phyloP scores from a whole-genome alignment of 2,329 filamentous ascomycete species.

The Claviceps spartinae region DNA sequence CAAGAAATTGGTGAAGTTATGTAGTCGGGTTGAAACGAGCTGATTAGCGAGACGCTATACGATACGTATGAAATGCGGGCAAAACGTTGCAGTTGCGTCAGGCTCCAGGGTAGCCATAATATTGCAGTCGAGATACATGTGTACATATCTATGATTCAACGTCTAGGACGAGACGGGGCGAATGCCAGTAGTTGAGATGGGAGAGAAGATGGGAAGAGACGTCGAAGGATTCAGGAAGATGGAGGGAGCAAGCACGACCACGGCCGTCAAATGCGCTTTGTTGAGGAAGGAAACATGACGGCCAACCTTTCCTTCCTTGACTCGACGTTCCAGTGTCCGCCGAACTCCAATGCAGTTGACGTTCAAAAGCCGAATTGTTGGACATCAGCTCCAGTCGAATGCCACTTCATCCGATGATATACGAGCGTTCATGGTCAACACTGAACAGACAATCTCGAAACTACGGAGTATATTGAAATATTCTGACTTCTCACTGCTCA shows the following conservation, averaged over 20 bases:
- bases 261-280: background rate
- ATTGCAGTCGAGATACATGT: too few relatives aligned
- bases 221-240: too few relatives aligned
- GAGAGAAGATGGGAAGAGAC: background rate
- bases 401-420: background rate
- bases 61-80: background rate
- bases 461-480: background rate
- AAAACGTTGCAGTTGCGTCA: too few relatives aligned
- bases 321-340: background rate
- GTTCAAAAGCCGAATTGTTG: too few relatives aligned
- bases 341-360: too few relatives aligned
- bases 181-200: background rate
- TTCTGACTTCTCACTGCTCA: too few relatives aligned
- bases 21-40: background rate
- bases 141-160: too few relatives aligned
- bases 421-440: background rate
- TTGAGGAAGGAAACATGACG: conserved; percentile 1
- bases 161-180: too few relatives aligned
- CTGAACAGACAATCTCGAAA: background rate
- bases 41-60: background rate
- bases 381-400: too few relatives aligned
- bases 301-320: background rate
- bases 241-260: background rate
- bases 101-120: too few relatives aligned
- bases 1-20: background rate